Evolutionary conservation across 164 flowering plant genomes (phyloP), one percentile per base, ranked within the genome.

Genomic region (Berberis thunbergii): DNA sequence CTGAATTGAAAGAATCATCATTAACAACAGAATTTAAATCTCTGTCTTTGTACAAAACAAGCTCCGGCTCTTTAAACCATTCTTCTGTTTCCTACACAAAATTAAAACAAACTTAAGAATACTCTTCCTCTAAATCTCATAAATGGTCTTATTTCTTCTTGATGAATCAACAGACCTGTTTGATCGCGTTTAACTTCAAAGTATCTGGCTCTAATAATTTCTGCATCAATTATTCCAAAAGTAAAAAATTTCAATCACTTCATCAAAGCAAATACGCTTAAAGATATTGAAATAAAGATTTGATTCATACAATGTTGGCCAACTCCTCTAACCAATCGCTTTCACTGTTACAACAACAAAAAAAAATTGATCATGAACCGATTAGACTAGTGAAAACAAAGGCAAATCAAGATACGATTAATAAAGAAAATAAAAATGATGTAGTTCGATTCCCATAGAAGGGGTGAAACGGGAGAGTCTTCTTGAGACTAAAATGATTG

Each of bases 51-150:
- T 78, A 87, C 60, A 89, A 81, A 73, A 80, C 67, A 59, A 53
- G 61, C 2, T 65, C 54, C 12, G 96, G 97, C 71, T 79, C 91
- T 77, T 76, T 80, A 69, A 88, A 64, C 41, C 70, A 81, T 63
- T 78, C 82, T 41, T 63, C 75, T 4, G 56, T 76, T 58, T 88
- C 94, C 97, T 91, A 67, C 72, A 74, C 45, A 75, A 78, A 62
- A 50, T 3, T 38, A 53, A 26, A n/a, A 26, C 26, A 26, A 26
- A 26, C 26, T 26, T 26, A 26, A 26, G 26, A 26, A 26, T 26
- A 26, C 26, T 26, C 26, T 26, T 26, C 26, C 26, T 26, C 26
- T 11, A 61, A 1, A 55, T 46, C 39, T 1, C 4, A 55, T 49
- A 6, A 1, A 60, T 12, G 4, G 6, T 5, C 41, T 26, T 26